A percentile compares a stretch with the other conserved stretches of the same genome.
Evolutionary conservation across 2,329 filamentous ascomycete genomes (phyloP).

Genomic region (Aspergillus tubingensis): DNA sequence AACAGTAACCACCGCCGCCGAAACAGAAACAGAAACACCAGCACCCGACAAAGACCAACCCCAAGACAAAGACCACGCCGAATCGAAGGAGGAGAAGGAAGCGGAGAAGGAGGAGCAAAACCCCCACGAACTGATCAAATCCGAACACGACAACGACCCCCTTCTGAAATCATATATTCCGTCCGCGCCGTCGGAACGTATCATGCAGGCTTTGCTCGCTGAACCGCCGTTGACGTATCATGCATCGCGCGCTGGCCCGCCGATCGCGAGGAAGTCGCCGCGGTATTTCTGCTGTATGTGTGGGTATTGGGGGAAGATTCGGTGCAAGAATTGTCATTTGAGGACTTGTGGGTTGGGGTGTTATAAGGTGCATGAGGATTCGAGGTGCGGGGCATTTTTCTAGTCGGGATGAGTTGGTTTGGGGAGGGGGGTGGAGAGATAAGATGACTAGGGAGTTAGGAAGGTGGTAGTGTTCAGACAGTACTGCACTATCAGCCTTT

Average conservation of each 20-base stretch:
- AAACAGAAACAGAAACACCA: conserved; percentile 1
- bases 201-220: conserved; percentile 48
- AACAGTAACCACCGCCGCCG: conserved; percentile 5
- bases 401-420: conserved; percentile 4
- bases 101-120: conserved; percentile 5
- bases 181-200: conserved; percentile 45
- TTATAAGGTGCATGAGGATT: conserved; percentile 51
- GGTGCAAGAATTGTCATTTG: conserved; percentile 50
- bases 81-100: neutral
- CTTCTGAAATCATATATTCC: conserved; percentile 47
- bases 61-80: conserved; percentile 11
- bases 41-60: conserved; percentile 5
- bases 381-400: conserved; percentile 47
- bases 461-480: neutral
- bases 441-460: neutral
- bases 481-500: too few relatives aligned
- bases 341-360: conserved; percentile 52
- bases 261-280: conserved; percentile 33
- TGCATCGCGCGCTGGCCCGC: conserved; percentile 45
- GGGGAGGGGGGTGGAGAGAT: too few relatives aligned
- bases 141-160: conserved; percentile 44
- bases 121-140: conserved; percentile 33
- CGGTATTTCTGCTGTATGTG: conserved; percentile 52
- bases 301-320: conserved; percentile 54
- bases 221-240: conserved; percentile 52